Percentiles rank a stretch among this genome's conserved stretches.
Evolutionary conservation across 2,329 filamentous ascomycete genomes (phyloP).

Genomic region (Acrocalymma vagum): DNA sequence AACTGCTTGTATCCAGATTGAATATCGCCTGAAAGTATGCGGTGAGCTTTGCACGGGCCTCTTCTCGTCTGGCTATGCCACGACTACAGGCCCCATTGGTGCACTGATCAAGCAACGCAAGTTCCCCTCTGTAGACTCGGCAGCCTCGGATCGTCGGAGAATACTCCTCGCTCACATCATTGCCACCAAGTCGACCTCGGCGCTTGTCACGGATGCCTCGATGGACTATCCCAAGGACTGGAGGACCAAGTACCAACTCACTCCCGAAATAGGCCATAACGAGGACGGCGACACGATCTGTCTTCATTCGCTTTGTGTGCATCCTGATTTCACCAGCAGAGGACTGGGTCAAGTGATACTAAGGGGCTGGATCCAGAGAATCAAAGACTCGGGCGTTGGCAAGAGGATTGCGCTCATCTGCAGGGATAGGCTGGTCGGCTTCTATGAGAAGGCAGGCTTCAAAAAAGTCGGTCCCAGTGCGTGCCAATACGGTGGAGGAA

Average conservation of each 20-base stretch:
- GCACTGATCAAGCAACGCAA: slow-evolving; percentile 63
- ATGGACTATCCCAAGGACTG: slow-evolving; percentile 79
- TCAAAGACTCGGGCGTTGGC: slow-evolving; percentile 73
- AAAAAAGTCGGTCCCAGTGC: slow-evolving; percentile 72
- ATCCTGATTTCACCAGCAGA: slow-evolving; percentile 76
- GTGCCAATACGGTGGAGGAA: slow-evolving; percentile 77
- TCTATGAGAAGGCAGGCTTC: slow-evolving; percentile 81
- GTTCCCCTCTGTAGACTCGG: slow-evolving; percentile 67
- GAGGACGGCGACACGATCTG: slow-evolving; percentile 78
- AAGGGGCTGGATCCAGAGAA: slow-evolving; percentile 78
- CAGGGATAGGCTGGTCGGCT: slow-evolving; percentile 75
- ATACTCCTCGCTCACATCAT: slow-evolving; percentile 81
- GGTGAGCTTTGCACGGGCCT: slow-evolving; percentile 81
- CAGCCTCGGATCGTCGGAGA: slow-evolving; percentile 64
- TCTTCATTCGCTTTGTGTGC: slow-evolving; percentile 82
- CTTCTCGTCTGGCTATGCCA: slow-evolving; percentile 74
- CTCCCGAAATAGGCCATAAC: slow-evolving; percentile 69
- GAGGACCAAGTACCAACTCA: slow-evolving; percentile 55
- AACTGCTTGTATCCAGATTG: slow-evolving; percentile 65
- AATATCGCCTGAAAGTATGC: slow-evolving; percentile 77
- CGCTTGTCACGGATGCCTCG: slow-evolving; percentile 74
- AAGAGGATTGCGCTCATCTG: slow-evolving; percentile 80
- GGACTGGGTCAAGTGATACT: slow-evolving; percentile 79
- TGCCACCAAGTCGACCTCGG: slow-evolving; percentile 72
- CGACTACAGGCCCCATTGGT: slow-evolving; percentile 51